Evolutionary conservation across 225 moss, liverwort and hornwort species (phyloP).

Genomic region (Antitrichia curtipendula): DNA sequence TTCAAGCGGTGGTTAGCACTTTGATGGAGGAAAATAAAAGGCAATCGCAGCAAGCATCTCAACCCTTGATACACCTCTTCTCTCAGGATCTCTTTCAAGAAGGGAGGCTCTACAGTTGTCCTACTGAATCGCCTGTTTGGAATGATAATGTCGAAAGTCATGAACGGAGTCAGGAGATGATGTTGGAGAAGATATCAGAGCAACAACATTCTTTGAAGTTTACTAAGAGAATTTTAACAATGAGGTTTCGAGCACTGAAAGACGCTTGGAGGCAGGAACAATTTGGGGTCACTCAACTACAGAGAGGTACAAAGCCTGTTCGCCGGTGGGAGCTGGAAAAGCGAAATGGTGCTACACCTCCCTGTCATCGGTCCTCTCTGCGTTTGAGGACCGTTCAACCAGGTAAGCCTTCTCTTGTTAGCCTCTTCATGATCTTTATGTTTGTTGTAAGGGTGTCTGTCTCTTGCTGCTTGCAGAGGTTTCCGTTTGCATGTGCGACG

Average conservation of each 20-base stretch:
- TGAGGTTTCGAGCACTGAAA: constrained; percentile 64
- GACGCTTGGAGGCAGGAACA: constrained; percentile 69
- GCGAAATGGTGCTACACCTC: constrained; percentile 41
- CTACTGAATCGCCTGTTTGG: constrained; percentile 66
- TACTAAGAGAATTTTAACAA: constrained; percentile 53
- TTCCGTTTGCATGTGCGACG: not conserved
- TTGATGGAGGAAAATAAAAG: constrained; percentile 62
- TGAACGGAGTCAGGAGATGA: constrained; percentile 28
- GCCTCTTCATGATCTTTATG: not conserved
- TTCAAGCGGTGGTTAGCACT: constrained; percentile 16
- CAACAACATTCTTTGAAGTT: constrained; percentile 35
- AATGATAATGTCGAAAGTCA: constrained; percentile 61
- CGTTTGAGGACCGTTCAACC: constrained; percentile 53
- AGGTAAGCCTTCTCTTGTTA: constrained; percentile 1
- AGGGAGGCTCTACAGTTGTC: constrained; percentile 40
- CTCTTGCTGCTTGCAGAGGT: not conserved
- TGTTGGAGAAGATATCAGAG: constrained; percentile 59
- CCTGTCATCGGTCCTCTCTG: constrained; percentile 53
- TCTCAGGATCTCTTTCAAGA: constrained; percentile 7
- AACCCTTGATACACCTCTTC: constrained; percentile 48
- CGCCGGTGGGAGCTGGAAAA: constrained; percentile 89
- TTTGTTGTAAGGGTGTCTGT: not conserved
- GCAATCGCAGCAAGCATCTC: constrained; percentile 44
- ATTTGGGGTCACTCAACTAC: constrained; percentile 41
- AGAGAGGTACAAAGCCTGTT: constrained; percentile 75